Evolutionary conservation across 2,329 filamentous ascomycete species (phyloP).

Genomic region (Sordariomycetes sp.): DNA sequence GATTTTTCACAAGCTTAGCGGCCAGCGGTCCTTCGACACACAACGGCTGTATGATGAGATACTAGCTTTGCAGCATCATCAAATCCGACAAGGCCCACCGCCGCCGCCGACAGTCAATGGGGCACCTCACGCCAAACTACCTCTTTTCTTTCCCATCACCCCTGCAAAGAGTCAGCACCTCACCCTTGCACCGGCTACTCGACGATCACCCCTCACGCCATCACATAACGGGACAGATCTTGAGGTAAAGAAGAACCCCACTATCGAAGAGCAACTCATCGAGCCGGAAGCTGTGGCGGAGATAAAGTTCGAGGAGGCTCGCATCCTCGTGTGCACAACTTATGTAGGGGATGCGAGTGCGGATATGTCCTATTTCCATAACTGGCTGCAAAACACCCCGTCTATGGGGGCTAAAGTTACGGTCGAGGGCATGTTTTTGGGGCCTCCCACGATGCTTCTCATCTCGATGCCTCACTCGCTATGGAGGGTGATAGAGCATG

Average conservation of each 20-base stretch:
- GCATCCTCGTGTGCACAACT: conserved; percentile 58
- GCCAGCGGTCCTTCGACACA: conserved; percentile 44
- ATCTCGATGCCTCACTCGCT: conserved; percentile 57
- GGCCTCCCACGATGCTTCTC: conserved; percentile 55
- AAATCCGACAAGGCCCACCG: conserved; percentile 32
- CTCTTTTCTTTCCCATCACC: conserved; percentile 47
- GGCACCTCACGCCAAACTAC: conserved; percentile 27
- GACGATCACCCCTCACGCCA: conserved; percentile 9
- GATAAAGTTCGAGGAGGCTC: conserved; percentile 51
- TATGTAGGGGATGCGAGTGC: conserved; percentile 57
- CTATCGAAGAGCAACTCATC: conserved; percentile 30
- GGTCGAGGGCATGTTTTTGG: conserved; percentile 60
- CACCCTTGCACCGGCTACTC: conserved; percentile 32
- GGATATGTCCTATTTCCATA: conserved; percentile 57
- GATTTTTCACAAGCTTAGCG: conserved; percentile 43
- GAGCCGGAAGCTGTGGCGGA: conserved; percentile 40
- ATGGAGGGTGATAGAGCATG: conserved; percentile 56
- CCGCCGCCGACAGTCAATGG: conserved; percentile 33
- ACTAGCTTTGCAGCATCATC: conserved; percentile 25
- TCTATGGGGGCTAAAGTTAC: conserved; percentile 47
- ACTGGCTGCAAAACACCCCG: conserved; percentile 55
- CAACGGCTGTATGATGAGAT: conserved; percentile 50
- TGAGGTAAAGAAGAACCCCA: too few relatives aligned
- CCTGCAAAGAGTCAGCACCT: conserved; percentile 43
- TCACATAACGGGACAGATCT: not conserved